Conservation (phyloP, 1,284 basidiomycete genomes). For the Megacollybia platyphylla region DNA sequence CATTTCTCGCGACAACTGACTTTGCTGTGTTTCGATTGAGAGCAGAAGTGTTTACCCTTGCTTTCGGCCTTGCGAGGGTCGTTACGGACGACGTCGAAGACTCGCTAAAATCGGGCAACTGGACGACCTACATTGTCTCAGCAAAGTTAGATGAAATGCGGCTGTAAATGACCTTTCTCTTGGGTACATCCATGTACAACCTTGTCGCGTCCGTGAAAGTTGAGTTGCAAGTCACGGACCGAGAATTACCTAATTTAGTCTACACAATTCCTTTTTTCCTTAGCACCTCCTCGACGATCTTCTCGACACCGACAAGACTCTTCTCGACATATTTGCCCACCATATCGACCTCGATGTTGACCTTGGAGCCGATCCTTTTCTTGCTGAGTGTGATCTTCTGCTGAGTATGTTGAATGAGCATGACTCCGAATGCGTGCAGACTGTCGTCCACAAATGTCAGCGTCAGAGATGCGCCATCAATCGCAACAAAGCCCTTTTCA, state of each 20-base stretch:
- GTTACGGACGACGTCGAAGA: background rate
- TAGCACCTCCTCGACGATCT: conserved; percentile 58
- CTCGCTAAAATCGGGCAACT: no score
- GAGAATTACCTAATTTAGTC: background rate
- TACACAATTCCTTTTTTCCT: conserved; percentile 30
- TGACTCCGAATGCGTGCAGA: conserved; percentile 71
- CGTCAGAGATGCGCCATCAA: conserved; percentile 93
- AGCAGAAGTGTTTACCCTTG: conserved; percentile 48
- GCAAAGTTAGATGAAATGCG: conserved; percentile 2
- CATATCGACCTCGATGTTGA: conserved; percentile 95
- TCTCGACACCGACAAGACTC: conserved; percentile 67
- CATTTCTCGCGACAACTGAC: background rate
- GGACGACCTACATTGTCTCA: conserved; percentile 21
- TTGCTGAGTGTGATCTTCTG: conserved; percentile 73
- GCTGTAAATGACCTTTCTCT: conserved; percentile 24
- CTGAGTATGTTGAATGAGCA: conserved; percentile 94
- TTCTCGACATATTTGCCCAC: conserved; percentile 82
- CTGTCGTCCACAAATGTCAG: conserved; percentile 74
- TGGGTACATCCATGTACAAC: conserved; percentile 7
- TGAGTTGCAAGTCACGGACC: background rate
- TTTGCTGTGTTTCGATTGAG: conserved; percentile 5
- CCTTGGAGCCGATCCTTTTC: conserved; percentile 69
- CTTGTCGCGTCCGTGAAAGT: background rate
- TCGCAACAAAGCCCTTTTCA: conserved; percentile 91
- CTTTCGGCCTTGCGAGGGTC: conserved; percentile 31